Conservation (phyloP, 139 green algal species). For the Parachlorella kessleri region DNA sequence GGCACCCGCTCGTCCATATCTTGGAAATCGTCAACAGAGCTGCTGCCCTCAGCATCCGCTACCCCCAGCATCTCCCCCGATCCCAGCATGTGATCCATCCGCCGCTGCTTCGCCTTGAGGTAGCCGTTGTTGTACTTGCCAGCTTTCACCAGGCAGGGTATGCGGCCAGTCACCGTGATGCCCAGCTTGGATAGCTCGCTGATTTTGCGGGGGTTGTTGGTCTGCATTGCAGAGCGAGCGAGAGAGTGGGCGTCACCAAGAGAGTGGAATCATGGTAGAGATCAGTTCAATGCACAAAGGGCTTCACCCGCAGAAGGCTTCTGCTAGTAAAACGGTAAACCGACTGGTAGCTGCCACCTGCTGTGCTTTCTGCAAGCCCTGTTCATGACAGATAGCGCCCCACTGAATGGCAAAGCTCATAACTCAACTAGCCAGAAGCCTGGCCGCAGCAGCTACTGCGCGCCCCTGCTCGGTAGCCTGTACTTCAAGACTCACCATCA, state of each 20-base stretch:
- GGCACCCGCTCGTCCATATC: neutral
- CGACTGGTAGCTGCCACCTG: too few species aligned
- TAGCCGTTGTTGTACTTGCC: conserved; percentile 75
- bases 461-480: too few species aligned
- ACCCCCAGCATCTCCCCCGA: neutral
- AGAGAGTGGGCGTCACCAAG: too few species aligned
- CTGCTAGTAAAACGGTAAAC: too few species aligned
- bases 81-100: conserved; percentile 58
- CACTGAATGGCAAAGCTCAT: too few species aligned
- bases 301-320: too few species aligned
- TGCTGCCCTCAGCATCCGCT: neutral
- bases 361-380: too few species aligned
- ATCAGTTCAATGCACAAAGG: too few species aligned
- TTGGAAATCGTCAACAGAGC: neutral
- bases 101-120: conserved; percentile 50
- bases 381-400: too few species aligned
- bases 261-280: too few species aligned
- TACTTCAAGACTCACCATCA: conserved; percentile 58
- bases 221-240: conserved; percentile 64
- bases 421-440: too few species aligned
- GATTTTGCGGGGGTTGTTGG: conserved; percentile 96
- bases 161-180: conserved; percentile 73
- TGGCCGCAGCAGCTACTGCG: too few species aligned
- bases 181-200: conserved; percentile 67
- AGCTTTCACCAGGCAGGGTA: conserved; percentile 78